These are phyloP conservation scores for Hippophae rhamnoides DNA, from an alignment of 306 rosid genomes.

Conservation along the genomic window DNA sequence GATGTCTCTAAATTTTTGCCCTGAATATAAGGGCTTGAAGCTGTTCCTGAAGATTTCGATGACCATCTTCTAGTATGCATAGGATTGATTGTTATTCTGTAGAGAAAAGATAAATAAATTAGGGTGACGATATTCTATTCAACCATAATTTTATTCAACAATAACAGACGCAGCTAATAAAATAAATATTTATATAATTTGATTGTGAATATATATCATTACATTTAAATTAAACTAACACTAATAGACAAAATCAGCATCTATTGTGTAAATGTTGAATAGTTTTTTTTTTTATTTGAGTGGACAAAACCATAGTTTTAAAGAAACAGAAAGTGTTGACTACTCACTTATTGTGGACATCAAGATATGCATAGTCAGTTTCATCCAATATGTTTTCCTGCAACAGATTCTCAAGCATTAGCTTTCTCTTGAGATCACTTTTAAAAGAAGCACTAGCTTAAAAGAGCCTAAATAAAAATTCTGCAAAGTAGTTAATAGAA, in stretches of 20 bases:
- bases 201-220: no score
- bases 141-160: no score
- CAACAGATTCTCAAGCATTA: not conserved
- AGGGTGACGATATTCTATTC: no score
- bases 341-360: conserved; percentile 52
- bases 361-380: conserved; percentile 50
- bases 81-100: conserved; percentile 54
- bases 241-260: not conserved
- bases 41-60: conserved; percentile 35
- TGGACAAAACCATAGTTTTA: not conserved
- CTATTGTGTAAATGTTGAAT: not conserved
- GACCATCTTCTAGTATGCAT: conserved; percentile 30
- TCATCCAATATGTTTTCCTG: conserved; percentile 72
- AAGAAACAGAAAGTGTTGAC: not conserved
- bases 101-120: conserved; percentile 3
- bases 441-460: no score
- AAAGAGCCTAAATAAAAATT: no score
- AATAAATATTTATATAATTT: no score
- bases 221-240: no score
- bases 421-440: not conserved
- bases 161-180: no score
- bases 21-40: conserved; percentile 18
- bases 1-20: conserved; percentile 28
- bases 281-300: no score
- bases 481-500: no score